Conservation (phyloP, 2,329 filamentous ascomycete species). For the Thelonectria blattea region DNA sequence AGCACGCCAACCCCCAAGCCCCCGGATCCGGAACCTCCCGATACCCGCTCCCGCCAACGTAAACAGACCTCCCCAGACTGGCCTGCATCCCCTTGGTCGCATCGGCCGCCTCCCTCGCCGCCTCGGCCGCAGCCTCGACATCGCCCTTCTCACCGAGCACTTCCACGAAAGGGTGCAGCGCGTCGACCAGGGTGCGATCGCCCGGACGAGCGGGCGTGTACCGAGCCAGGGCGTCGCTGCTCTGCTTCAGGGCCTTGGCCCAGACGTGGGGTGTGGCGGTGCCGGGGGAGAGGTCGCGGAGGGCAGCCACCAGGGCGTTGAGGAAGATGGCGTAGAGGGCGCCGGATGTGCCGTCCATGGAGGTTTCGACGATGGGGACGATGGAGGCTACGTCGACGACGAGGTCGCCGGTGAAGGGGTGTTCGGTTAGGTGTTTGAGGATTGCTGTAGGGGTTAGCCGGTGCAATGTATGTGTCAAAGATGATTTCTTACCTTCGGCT, state of each 20-base stretch:
- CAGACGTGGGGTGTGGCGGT: conserved; percentile 51
- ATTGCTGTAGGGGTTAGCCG: conserved; percentile 50
- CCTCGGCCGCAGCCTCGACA: conserved; percentile 74
- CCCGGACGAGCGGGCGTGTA: conserved; percentile 92
- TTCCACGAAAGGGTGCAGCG: conserved; percentile 85
- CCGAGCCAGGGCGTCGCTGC: conserved; percentile 72
- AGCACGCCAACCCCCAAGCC: conserved; percentile 75
- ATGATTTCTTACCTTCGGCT: conserved; percentile 68
- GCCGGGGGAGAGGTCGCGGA: conserved; percentile 51
- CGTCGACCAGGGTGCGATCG: conserved; percentile 90
- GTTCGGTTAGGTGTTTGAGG: conserved; percentile 54
- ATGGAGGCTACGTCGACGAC: conserved; percentile 60
- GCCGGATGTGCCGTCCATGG: conserved; percentile 68
- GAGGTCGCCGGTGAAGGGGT: conserved; percentile 56
- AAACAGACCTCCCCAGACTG: conserved; percentile 69
- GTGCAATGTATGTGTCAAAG: neutral
- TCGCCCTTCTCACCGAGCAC: conserved; percentile 69
- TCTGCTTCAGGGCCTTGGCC: conserved; percentile 72
- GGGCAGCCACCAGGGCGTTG: conserved; percentile 76
- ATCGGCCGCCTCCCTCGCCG: conserved; percentile 77
- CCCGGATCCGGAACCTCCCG: conserved; percentile 67
- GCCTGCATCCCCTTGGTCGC: conserved; percentile 92
- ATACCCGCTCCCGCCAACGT: conserved; percentile 52
- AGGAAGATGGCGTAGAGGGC: conserved; percentile 81
- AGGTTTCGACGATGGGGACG: conserved; percentile 60